Base-by-base conservation (phyloP, 2,329 filamentous ascomycete species). In the Penicillium sp. region DNA sequence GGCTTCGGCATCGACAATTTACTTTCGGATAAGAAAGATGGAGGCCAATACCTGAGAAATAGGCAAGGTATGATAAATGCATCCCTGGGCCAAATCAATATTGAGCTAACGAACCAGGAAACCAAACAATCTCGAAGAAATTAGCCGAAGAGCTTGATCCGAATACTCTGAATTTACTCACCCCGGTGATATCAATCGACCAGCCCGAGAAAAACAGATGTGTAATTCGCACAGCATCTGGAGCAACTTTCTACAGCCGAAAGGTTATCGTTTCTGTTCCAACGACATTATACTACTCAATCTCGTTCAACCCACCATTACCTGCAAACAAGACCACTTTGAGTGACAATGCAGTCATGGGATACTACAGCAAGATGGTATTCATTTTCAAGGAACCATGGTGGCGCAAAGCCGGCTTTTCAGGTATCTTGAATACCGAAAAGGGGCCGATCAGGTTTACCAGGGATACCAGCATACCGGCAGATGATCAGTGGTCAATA, bases 1-100 rank as follows among this genome's bases (percentile, higher is more conserved):
- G 78, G 79, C 2, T 75, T 75, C 6, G 82, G 83, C 0, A 68
- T 84, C 4, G 53, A 79, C 51, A 67, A 75, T 32, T 77, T 83
- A 70, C 69, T 78, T 0, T 80, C 79, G 0, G 81, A 84, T 56
- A 57, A 67, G 27, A 79, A 80, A 55, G 60, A 75, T 41, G 82
- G 82, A 9, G 82, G 77, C 0, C 80, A 83, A 55, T 75, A 80
- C 57, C 67, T 84, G 7, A 73, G 80, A 20, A 36, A 36, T 36
- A 36, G 33, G 10, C 33, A 20, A 36, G 33, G 34, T 39, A 10
- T 36, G 33, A 12, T 36, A 3, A 24, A 17, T 27, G 24, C 24
- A 40, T n/a, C 1, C 13, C 3, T 17, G 17, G 9, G 10, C 3
- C 8, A 37, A 5, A 3, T 15, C 20, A 40, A 2, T 26, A 1